phyloP scores from a whole-genome alignment of 164 flowering plant genomes.

The Akebia trifoliata region DNA sequence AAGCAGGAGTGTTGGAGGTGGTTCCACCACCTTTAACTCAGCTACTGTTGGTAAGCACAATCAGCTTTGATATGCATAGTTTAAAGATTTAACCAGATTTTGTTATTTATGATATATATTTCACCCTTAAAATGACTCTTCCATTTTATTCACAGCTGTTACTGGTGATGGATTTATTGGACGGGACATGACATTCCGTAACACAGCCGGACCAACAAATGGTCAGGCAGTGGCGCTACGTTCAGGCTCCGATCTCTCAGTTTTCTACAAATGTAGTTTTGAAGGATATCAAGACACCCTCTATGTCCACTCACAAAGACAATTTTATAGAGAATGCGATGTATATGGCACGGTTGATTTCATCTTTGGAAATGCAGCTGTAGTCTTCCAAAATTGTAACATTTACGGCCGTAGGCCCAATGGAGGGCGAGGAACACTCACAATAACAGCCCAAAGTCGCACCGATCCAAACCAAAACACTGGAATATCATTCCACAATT shows the following conservation, averaged over 20 bases:
- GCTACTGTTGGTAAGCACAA: slow-evolving; percentile 35
- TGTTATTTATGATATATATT: too few species aligned
- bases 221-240: slow-evolving; percentile 12
- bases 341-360: slow-evolving; percentile 12
- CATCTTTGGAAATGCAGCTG: slow-evolving; percentile 13
- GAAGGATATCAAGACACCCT: slow-evolving; percentile 15
- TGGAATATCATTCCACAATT: slow-evolving; percentile 10
- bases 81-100: too few species aligned
- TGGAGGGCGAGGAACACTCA: background rate
- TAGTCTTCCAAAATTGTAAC: slow-evolving; percentile 8
- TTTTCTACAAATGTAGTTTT: slow-evolving; percentile 6
- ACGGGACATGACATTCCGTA: slow-evolving; percentile 10
- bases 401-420: background rate
- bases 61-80: too few species aligned
- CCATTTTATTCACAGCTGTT: too few species aligned
- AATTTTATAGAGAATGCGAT: slow-evolving; percentile 9
- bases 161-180: slow-evolving; percentile 10
- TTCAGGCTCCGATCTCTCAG: slow-evolving; percentile 12
- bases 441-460: slow-evolving; percentile 12
- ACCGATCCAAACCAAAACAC: slow-evolving; percentile 13
- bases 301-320: slow-evolving; percentile 11
- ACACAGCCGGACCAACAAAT: slow-evolving; percentile 11
- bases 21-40: slow-evolving; percentile 30
- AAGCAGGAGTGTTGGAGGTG: slow-evolving; percentile 21
- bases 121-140: too few species aligned